Evolutionary conservation across 768 basidiomycete species (phyloP).

Genomic region (Calocybe gangraenosa): DNA sequence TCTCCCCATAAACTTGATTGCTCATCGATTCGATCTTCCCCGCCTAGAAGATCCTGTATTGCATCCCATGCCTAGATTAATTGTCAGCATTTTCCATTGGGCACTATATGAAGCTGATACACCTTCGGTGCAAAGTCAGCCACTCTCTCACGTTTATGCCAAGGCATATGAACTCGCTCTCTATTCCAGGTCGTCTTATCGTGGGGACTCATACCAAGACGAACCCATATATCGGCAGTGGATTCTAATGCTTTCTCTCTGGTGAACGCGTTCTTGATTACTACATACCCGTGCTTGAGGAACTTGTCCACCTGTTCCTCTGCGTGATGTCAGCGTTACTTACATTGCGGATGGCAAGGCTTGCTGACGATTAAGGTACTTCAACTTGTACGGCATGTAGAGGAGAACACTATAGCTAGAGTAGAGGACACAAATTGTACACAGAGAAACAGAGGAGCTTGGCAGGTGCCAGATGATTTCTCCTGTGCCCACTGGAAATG

Average conservation of each 20-base stretch:
- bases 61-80: conserved; percentile 48
- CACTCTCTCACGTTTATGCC: conserved; percentile 41
- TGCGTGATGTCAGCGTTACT: conserved; percentile 14
- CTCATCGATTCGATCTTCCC: conserved; percentile 52
- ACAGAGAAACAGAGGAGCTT: no score
- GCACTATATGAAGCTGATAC: neutral
- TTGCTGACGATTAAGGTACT: conserved; percentile 33
- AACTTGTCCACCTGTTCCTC: conserved; percentile 51
- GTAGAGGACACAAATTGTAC: no score
- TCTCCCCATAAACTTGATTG: conserved; percentile 49
- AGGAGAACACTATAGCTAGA: no score
- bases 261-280: conserved; percentile 50
- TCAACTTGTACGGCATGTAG: conserved; percentile 20
- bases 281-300: conserved; percentile 50
- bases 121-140: conserved; percentile 50
- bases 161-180: conserved; percentile 55
- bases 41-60: conserved; percentile 57
- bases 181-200: conserved; percentile 53
- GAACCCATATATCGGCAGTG: conserved; percentile 47
- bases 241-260: conserved; percentile 46
- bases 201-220: conserved; percentile 46
- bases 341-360: neutral
- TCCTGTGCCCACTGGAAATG: no score
- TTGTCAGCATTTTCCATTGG: neutral
- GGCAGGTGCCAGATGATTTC: no score